phyloP scores from a whole-genome alignment of 352 stramenopile species.

The Phytopythium oedochilum region DNA sequence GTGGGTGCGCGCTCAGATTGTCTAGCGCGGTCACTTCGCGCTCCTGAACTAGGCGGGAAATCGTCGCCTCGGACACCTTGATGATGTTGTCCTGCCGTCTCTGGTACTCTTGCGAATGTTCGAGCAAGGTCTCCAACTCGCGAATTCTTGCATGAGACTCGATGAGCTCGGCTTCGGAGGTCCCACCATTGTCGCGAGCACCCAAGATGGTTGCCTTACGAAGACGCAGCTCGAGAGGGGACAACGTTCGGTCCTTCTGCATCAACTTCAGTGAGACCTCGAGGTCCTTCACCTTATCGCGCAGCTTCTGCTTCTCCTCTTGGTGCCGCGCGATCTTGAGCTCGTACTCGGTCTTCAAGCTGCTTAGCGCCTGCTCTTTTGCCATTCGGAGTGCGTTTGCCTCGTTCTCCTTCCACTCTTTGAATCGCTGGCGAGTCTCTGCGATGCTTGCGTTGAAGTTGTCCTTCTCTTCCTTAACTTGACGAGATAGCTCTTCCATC shows the following conservation, averaged over 20 bases:
- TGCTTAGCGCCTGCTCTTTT: conserved; percentile 42
- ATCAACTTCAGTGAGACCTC: conserved; percentile 58
- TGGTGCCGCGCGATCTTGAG: conserved; percentile 61
- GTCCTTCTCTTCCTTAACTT: conserved; percentile 54
- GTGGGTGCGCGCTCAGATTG: conserved; percentile 32
- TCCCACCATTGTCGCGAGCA: conserved; percentile 34
- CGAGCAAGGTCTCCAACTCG: conserved; percentile 49
- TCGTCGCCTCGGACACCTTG: conserved; percentile 54
- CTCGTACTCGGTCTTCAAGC: conserved; percentile 57
- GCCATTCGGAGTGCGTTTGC: conserved; percentile 23
- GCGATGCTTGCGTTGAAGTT: conserved; percentile 44
- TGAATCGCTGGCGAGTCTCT: conserved; percentile 51
- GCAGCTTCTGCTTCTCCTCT: conserved; percentile 70
- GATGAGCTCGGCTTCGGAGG: conserved; percentile 49
- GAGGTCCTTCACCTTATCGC: conserved; percentile 69
- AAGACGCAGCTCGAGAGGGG: conserved; percentile 54
- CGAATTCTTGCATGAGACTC: conserved; percentile 43
- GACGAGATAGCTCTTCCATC: conserved; percentile 41
- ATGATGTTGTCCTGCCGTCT: conserved; percentile 57
- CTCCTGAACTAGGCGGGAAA: conserved; percentile 58
- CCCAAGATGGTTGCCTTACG: conserved; percentile 56
- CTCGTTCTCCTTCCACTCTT: conserved; percentile 64
- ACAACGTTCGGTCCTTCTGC: conserved; percentile 59
- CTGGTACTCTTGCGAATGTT: conserved; percentile 57
- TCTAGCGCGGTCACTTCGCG: conserved; percentile 38